Conservation (phyloP, 768 basidiomycete species). For the Guyanaporus albipodus region DNA sequence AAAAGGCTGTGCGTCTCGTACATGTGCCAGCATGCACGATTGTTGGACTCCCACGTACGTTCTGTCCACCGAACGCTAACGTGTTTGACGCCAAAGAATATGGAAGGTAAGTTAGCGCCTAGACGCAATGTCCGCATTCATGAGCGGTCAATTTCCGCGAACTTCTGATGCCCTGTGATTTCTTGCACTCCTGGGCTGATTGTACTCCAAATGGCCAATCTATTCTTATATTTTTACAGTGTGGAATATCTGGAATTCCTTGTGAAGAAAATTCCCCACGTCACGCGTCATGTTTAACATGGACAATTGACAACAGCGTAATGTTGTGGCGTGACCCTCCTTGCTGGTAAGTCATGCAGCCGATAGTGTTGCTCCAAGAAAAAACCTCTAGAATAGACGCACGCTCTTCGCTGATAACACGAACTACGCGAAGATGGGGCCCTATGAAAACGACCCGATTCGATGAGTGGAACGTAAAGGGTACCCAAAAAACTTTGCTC, state of each 20-base stretch:
- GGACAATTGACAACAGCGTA: no score
- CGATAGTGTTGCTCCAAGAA: not conserved
- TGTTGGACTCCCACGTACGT: not conserved
- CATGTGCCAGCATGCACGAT: not conserved
- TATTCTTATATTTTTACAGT: not conserved
- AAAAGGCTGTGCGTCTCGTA: not conserved
- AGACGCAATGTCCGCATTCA: not conserved
- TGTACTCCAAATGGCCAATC: not conserved
- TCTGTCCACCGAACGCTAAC: not conserved
- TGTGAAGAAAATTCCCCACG: no score
- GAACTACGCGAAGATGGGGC: not conserved
- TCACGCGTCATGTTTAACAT: no score
- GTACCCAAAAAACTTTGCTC: no score
- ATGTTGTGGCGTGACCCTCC: no score
- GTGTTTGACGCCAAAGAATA: not conserved
- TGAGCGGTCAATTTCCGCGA: not conserved
- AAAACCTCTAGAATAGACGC: not conserved
- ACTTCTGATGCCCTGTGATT: not conserved
- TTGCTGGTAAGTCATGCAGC: not conserved
- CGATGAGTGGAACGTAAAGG: conserved; percentile 2
- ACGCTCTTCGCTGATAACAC: not conserved
- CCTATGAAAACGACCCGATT: not conserved
- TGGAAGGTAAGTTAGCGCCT: not conserved
- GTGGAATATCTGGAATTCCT: no score
- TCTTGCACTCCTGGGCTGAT: not conserved